phyloP scores from a whole-genome alignment of 2,329 filamentous ascomycete genomes.

The Nemania serpens region DNA sequence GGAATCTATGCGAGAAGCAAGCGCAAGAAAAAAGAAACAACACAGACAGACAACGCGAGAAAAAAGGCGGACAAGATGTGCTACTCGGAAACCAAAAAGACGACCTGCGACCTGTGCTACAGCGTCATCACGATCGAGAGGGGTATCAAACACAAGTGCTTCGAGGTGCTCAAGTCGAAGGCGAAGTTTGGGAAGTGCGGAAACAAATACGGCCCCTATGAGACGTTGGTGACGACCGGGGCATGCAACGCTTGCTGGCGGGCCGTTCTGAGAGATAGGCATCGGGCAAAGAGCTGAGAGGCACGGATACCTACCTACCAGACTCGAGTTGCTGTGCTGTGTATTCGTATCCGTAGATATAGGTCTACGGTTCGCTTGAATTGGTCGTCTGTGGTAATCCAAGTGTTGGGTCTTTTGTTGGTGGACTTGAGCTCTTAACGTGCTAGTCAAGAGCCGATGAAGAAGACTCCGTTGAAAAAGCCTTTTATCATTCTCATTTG shows the following conservation, averaged over 20 bases:
- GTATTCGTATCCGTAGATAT: no score
- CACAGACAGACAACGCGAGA: neutral
- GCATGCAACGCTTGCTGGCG: neutral
- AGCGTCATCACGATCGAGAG: neutral
- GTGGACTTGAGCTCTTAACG: no score
- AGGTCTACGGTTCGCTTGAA: no score
- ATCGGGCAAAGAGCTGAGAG: neutral
- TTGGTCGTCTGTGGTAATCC: no score
- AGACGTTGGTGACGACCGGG: neutral
- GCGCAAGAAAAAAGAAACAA: no score
- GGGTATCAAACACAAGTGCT: conserved; percentile 23
- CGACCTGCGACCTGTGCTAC: conserved; percentile 16
- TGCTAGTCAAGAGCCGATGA: no score
- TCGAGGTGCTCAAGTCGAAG: conserved; percentile 17
- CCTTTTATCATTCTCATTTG: no score
- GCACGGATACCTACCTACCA: no score
- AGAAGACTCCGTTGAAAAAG: no score
- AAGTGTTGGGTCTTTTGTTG: no score
- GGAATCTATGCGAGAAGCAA: no score
- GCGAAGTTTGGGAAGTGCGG: conserved; percentile 24
- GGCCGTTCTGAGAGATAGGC: neutral
- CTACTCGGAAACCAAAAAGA: conserved; percentile 20
- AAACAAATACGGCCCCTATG: conserved; percentile 21
- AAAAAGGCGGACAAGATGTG: conserved; percentile 19
- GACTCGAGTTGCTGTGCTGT: no score